Evolutionary conservation across 163 green algal genomes (phyloP).

Genomic region (Picocystis sp.): DNA sequence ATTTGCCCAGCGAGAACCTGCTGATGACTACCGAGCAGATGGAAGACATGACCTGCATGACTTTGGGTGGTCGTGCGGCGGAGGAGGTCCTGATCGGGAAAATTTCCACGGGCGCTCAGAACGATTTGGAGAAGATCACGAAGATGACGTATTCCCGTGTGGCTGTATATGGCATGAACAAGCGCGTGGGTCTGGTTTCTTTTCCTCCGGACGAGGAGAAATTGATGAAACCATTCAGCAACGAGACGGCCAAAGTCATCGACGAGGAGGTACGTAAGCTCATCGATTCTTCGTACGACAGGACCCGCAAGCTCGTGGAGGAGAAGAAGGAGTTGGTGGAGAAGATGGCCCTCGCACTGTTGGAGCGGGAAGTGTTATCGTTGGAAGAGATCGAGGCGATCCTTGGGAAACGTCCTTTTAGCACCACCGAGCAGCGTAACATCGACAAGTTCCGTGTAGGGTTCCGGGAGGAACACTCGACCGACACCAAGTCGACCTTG

Average conservation of each 20-base stretch:
- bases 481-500: no score
- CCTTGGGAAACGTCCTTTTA: constrained; percentile 70
- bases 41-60: constrained; percentile 87
- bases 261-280: constrained; percentile 72
- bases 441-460: constrained; percentile 81
- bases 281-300: constrained; percentile 2
- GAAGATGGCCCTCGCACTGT: constrained; percentile 50
- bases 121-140: constrained; percentile 95
- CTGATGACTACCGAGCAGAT: constrained; percentile 92
- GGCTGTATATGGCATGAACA: constrained; percentile 83
- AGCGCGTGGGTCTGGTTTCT: constrained; percentile 79
- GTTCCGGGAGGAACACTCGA: constrained; percentile 14
- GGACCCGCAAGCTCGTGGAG: constrained; percentile 23
- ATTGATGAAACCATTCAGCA: constrained; percentile 89
- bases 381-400: constrained; percentile 61
- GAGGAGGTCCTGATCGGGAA: constrained; percentile 92
- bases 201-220: constrained; percentile 70
- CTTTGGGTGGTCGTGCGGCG: constrained; percentile 78
- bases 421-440: constrained; percentile 67
- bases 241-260: constrained; percentile 86
- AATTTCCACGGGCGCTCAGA: constrained; percentile 93
- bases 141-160: constrained; percentile 86
- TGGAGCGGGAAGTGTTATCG: constrained; percentile 52
- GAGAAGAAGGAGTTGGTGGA: constrained; percentile 70
- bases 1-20: constrained; percentile 96